phyloP scores from a whole-genome alignment of 768 basidiomycete species.

The Tylopilus cervinicoccineus region DNA sequence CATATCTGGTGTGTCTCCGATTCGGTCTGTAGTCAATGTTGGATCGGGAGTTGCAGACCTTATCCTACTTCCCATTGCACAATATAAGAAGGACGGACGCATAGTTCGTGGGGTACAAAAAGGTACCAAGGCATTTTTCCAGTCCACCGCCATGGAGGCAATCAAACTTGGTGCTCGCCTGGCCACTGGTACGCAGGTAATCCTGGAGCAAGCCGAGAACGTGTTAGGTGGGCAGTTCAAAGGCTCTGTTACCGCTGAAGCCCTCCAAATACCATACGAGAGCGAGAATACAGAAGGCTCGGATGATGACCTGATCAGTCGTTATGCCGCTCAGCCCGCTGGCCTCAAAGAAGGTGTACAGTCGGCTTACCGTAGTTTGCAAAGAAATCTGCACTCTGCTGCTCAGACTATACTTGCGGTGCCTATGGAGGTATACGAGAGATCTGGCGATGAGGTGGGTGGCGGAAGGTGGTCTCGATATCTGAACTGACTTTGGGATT shows the following conservation, averaged over 20 bases:
- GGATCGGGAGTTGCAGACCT: constrained; percentile 96
- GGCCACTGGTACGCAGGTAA: constrained; percentile 96
- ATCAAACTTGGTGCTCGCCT: constrained; percentile 91
- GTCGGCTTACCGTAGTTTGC: constrained; percentile 86
- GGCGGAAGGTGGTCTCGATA: not conserved
- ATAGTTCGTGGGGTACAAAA: constrained; percentile 91
- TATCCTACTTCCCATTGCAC: constrained; percentile 91
- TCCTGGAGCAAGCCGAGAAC: constrained; percentile 90
- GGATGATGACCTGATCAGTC: constrained; percentile 68
- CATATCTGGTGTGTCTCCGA: constrained; percentile 93
- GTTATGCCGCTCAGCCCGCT: constrained; percentile 88
- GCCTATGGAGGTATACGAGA: constrained; percentile 98
- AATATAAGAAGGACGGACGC: constrained; percentile 95
- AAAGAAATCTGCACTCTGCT: constrained; percentile 83
- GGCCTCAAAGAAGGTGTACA: constrained; percentile 85
- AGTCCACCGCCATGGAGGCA: constrained; percentile 92
- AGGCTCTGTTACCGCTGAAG: constrained; percentile 61
- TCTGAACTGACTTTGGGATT: not conserved
- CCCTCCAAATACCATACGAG: constrained; percentile 45
- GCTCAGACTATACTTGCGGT: constrained; percentile 98
- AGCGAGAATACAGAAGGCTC: constrained; percentile 26
- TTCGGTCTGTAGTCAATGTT: constrained; percentile 95
- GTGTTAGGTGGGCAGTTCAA: constrained; percentile 81
- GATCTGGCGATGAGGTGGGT: constrained; percentile 84
- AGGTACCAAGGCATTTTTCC: constrained; percentile 89